A percentile compares a stretch with the other conserved stretches of the same genome.
These are phyloP conservation scores for Achaetomiella virescens DNA, from an alignment of 495 filamentous ascomycete species.

Conservation along the genomic window DNA sequence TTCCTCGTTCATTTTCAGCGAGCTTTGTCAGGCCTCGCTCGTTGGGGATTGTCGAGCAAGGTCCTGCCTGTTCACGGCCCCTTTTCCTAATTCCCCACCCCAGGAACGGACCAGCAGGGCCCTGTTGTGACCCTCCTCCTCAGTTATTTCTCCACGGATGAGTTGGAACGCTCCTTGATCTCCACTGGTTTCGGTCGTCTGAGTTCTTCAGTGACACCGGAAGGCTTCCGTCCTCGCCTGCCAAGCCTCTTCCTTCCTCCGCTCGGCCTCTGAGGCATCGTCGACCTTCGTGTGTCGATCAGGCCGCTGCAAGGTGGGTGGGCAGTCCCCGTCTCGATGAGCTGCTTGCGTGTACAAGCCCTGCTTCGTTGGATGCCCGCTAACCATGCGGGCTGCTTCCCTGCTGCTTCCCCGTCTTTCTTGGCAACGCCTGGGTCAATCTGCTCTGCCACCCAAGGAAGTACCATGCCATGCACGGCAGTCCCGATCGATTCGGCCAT, in stretches of 20 bases:
- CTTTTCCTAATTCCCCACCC: not conserved
- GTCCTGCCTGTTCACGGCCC: too few species aligned
- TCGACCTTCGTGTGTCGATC: too few species aligned
- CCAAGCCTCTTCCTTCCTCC: conserved; percentile 2
- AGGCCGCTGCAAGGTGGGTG: conserved; percentile 1
- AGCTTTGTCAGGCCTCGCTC: not conserved
- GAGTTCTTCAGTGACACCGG: not conserved
- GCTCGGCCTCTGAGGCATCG: not conserved
- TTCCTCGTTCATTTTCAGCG: not conserved
- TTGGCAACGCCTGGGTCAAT: not conserved
- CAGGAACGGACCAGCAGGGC: not conserved
- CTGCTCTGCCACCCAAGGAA: not conserved
- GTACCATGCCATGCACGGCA: not conserved
- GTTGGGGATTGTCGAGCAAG: too few species aligned
- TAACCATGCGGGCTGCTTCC: not conserved
- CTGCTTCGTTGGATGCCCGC: not conserved
- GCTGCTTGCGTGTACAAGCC: not conserved
- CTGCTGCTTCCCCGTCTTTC: not conserved
- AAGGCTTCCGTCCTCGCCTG: not conserved
- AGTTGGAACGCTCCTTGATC: too few species aligned
- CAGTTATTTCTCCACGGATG: not conserved
- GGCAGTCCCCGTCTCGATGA: not conserved
- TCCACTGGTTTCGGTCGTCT: not conserved
- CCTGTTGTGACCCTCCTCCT: not conserved
- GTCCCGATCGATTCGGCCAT: not conserved